Evolutionary conservation across 352 stramenopile genomes (phyloP), one percentile per base, ranked within the genome.

Genomic region (Blastocystis sp.): DNA sequence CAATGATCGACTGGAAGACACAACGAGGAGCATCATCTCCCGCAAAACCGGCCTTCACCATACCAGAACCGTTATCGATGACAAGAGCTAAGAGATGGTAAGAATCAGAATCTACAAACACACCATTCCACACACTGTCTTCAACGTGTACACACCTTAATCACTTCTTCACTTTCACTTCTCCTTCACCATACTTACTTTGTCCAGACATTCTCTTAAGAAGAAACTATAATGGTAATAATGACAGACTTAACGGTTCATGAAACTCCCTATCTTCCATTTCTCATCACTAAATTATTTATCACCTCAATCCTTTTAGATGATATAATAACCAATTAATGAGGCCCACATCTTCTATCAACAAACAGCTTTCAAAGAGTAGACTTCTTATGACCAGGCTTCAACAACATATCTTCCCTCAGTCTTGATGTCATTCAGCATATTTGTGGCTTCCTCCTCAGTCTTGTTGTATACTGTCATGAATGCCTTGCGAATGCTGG

Each of bases 11-110:
- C 61, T 92, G 92, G 88, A 96, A 96, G 59, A 96, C 92, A 2
- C 92, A 91, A 89, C 93, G 93, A 27, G 95, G 95, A 21, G 95
- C 94, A 59, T 97, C 95, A 54, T 94, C 95, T 65, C 95, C 95
- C 3, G 95, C 95, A 91, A 98, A 98, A 29, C 95, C 95, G 73
- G 94, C 95, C 89, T 98, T 98, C 88, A 96, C 93, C 88, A 94
- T 95, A 24, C 94, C 93, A 27, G 93, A 98, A 66, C 96, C 96
- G 89, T 98, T 99, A 92, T 99, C 96, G 86, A 98, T 91, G 86
- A 96, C 93, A 90, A 95, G 90, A 86, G 92, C 92, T 88, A 78
- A 24, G 97, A 29, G 39, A n/a, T n/a, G n/a, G n/a, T 4, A 54
- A 56, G 12, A 12, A 43, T 75, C 19, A 75, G 65, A 52, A 16